Conservation (phyloP, 768 basidiomycete species). For the Russula foetens region DNA sequence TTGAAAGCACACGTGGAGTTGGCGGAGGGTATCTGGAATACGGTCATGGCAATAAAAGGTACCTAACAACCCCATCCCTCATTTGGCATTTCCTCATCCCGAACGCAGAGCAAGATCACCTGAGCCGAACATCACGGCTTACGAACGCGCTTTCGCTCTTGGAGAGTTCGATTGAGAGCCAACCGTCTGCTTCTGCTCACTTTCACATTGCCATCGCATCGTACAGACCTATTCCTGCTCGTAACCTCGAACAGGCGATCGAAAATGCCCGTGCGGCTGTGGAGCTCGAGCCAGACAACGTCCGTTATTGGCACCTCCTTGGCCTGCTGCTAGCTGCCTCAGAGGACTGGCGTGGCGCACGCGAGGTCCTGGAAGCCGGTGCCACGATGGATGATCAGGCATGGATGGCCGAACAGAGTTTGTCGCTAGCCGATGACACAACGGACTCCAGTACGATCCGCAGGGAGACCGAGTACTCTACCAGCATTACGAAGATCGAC, state of each 20-base stretch:
- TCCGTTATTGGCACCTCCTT: conserved; percentile 87
- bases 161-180: conserved; percentile 36
- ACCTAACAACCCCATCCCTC: conserved; percentile 11
- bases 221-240: conserved; percentile 52
- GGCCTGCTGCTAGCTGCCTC: conserved; percentile 71
- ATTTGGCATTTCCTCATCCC: neutral
- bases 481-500: neutral
- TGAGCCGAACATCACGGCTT: conserved; percentile 52
- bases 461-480: neutral
- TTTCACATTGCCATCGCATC: conserved; percentile 79
- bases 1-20: conserved; percentile 53
- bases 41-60: conserved; percentile 67
- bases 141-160: conserved; percentile 47
- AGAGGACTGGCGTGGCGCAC: conserved; percentile 74
- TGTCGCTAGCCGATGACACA: neutral
- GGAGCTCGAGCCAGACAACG: conserved; percentile 51
- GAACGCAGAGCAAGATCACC: conserved; percentile 55
- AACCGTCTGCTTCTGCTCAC: conserved; percentile 49
- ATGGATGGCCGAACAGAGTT: conserved; percentile 22
- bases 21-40: conserved; percentile 68
- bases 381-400: conserved; percentile 43
- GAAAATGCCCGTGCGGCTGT: conserved; percentile 62
- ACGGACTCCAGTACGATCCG: conserved; percentile 6
- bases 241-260: conserved; percentile 62
- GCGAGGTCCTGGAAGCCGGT: conserved; percentile 71